A percentile compares a stretch with the other conserved stretches of the same genome.
phyloP scores from a whole-genome alignment of 352 stramenopile genomes.

The Saprolegnia diclina region DNA sequence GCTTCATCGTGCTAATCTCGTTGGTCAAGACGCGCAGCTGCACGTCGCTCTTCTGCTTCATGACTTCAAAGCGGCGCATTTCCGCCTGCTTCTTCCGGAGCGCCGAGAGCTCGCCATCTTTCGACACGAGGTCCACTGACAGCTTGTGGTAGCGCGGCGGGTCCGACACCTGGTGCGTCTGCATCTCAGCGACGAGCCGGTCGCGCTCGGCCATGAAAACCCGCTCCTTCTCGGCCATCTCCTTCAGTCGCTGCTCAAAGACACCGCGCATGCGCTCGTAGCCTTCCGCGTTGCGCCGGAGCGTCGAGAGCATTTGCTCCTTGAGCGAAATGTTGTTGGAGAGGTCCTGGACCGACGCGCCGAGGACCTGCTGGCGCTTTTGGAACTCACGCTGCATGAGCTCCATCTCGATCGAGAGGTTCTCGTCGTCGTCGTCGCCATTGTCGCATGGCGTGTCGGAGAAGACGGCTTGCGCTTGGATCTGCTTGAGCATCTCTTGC shows the following conservation, averaged over 20 bases:
- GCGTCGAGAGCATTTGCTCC: slow-evolving; percentile 75
- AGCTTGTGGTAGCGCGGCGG: slow-evolving; percentile 41
- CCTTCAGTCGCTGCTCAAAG: slow-evolving; percentile 76
- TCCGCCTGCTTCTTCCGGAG: slow-evolving; percentile 79
- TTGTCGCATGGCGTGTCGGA: not conserved
- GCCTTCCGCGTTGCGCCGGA: slow-evolving; percentile 71
- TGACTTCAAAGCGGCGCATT: slow-evolving; percentile 71
- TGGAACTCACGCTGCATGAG: slow-evolving; percentile 78
- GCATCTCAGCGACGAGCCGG: slow-evolving; percentile 39
- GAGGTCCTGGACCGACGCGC: slow-evolving; percentile 72
- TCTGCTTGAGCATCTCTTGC: slow-evolving; percentile 63
- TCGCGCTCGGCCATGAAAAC: slow-evolving; percentile 49
- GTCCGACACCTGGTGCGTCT: slow-evolving; percentile 34
- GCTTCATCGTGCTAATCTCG: slow-evolving; percentile 84
- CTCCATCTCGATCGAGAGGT: slow-evolving; percentile 42
- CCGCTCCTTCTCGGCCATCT: slow-evolving; percentile 74
- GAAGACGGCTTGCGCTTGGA: slow-evolving; percentile 24
- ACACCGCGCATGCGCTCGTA: slow-evolving; percentile 78
- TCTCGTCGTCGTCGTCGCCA: slow-evolving; percentile 13
- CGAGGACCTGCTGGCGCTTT: slow-evolving; percentile 66
- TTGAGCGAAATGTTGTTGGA: slow-evolving; percentile 82
- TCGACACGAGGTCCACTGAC: slow-evolving; percentile 65
- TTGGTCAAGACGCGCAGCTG: slow-evolving; percentile 69
- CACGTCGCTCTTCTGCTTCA: slow-evolving; percentile 86
- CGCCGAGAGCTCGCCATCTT: slow-evolving; percentile 61